These are phyloP conservation scores for Coriaria nepalensis DNA, from an alignment of 306 rosid genomes.

Conservation along the genomic window DNA sequence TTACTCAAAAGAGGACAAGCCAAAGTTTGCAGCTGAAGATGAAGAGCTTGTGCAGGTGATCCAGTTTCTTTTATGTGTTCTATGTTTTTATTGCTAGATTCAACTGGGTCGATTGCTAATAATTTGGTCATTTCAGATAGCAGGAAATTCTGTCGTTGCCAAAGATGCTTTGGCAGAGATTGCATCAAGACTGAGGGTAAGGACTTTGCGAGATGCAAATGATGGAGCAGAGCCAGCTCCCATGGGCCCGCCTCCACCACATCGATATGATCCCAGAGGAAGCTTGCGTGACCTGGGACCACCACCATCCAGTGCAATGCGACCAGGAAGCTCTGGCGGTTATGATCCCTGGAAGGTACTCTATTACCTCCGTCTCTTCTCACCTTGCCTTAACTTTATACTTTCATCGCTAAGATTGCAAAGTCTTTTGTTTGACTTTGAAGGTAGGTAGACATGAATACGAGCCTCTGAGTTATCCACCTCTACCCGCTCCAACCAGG, in stretches of 20 bases:
- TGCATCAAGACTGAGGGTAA: conserved; percentile 27
- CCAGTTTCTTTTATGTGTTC: neutral
- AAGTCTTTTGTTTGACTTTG: conserved; percentile 4
- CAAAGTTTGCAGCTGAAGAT: conserved; percentile 26
- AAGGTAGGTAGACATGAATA: conserved; percentile 19
- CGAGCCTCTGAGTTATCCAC: conserved; percentile 9
- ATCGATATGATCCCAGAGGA: conserved; percentile 10
- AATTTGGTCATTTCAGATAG: conserved; percentile 11
- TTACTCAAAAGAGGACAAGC: conserved; percentile 22
- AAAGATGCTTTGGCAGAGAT: conserved; percentile 29
- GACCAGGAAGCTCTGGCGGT: conserved; percentile 18
- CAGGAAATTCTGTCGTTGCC: conserved; percentile 18
- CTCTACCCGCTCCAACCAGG: conserved; percentile 12
- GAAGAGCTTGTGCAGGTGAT: conserved; percentile 16
- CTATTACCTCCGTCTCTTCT: neutral
- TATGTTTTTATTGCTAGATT: neutral
- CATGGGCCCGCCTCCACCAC: conserved; percentile 4
- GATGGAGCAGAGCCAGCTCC: conserved; percentile 19
- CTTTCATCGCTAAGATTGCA: neutral
- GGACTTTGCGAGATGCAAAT: conserved; percentile 24
- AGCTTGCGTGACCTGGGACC: conserved; percentile 9
- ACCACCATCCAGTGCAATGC: conserved; percentile 14
- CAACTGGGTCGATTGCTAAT: neutral
- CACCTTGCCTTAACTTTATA: neutral
- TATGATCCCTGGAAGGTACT: conserved; percentile 20